Evolutionary conservation across 129 eudicot species (phyloP).

Genomic region (Artemisia tridentata): DNA sequence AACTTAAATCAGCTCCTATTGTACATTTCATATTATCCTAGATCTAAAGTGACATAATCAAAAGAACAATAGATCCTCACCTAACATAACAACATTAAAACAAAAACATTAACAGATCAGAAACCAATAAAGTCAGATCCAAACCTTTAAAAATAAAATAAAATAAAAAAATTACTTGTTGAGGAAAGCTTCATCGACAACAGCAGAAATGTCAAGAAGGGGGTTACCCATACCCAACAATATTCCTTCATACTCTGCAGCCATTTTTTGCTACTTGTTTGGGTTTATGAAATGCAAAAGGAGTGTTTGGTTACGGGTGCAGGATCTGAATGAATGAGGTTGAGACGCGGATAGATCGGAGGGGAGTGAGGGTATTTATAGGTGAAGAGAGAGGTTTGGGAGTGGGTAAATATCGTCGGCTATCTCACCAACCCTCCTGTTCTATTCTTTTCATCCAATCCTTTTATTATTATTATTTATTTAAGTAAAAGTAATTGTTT

Average conservation of each 20-base stretch:
- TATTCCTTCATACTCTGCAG: constrained; percentile 46
- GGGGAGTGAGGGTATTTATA: too few species aligned
- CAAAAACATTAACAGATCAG: constrained; percentile 13
- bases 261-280: constrained; percentile 17
- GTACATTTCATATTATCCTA: constrained; percentile 1
- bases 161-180: constrained; percentile 36
- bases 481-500: too few species aligned
- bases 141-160: background rate
- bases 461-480: too few species aligned
- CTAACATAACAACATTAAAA: background rate
- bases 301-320: too few species aligned
- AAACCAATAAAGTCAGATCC: constrained; percentile 20
- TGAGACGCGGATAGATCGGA: background rate
- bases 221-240: constrained; percentile 93
- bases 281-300: too few species aligned
- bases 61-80: constrained; percentile 19
- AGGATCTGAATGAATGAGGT: too few species aligned
- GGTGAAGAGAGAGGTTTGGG: too few species aligned
- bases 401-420: background rate
- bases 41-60: constrained; percentile 9
- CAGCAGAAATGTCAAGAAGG: constrained; percentile 77
- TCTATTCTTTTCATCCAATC: too few species aligned
- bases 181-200: constrained; percentile 68
- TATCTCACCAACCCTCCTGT: too few species aligned
- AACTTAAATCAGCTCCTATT: background rate